Evolutionary conservation across 345 rosid genomes (phyloP).

Genomic region (Toxicodendron radicans): DNA sequence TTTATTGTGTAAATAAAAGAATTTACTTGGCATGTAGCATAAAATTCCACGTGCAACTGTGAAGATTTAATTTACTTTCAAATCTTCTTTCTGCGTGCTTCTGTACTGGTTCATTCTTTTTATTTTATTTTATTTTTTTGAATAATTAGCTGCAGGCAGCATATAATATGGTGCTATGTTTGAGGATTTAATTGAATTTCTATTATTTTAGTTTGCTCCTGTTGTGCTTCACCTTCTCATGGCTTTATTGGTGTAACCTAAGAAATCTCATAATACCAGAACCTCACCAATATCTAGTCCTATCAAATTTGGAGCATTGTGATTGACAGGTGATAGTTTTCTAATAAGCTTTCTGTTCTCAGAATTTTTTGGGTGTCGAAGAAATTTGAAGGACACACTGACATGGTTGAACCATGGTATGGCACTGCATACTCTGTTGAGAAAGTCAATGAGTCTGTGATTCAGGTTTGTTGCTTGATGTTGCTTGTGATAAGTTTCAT

Average conservation of each 20-base stretch:
- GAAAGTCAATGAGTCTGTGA: conserved; percentile 47
- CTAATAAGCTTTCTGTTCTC: conserved; percentile 27
- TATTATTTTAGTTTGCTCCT: too few relatives aligned
- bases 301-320: neutral
- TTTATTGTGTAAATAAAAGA: neutral
- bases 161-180: neutral
- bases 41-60: neutral
- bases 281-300: neutral
- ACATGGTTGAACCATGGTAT: conserved; percentile 89
- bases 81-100: neutral
- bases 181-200: neutral
- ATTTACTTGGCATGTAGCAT: neutral
- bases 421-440: conserved; percentile 76
- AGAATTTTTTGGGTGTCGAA: conserved; percentile 95
- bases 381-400: conserved; percentile 79
- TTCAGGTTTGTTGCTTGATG: conserved; percentile 55
- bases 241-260: neutral
- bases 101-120: neutral
- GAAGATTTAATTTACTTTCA: neutral
- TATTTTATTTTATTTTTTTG: too few relatives aligned
- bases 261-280: neutral
- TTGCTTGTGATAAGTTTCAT: conserved; percentile 9
- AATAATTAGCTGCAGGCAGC: neutral
- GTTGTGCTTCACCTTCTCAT: neutral
- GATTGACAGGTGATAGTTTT: conserved; percentile 1